Conservation (phyloP, 768 basidiomycete genomes). For the Kwoniella sp. region DNA sequence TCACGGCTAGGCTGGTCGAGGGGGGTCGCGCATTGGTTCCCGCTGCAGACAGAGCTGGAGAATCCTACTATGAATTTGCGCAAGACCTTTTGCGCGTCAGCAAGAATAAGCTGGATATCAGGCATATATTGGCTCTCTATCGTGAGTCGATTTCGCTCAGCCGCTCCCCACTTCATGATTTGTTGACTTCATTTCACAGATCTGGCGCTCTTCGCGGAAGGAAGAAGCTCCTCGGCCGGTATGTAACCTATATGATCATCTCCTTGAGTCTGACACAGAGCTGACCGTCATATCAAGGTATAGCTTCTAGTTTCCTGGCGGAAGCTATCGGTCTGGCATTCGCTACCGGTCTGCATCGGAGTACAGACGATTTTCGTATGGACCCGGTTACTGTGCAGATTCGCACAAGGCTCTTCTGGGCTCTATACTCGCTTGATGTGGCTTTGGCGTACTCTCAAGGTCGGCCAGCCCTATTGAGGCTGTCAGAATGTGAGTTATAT, state of each 20-base stretch:
- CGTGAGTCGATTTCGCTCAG: constrained; percentile 4
- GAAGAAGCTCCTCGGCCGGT: constrained; percentile 8
- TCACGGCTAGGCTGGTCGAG: constrained; percentile 10
- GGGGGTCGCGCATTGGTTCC: constrained; percentile 5
- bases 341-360: constrained; percentile 14
- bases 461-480: constrained; percentile 12
- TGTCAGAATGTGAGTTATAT: constrained; percentile 16
- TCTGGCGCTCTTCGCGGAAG: constrained; percentile 14
- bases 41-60: constrained; percentile 12
- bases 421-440: constrained; percentile 12
- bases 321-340: constrained; percentile 17
- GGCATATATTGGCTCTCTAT: constrained; percentile 20
- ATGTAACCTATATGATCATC: no score
- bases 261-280: background rate
- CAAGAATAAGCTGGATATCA: constrained; percentile 18
- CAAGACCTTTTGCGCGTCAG: constrained; percentile 17
- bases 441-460: constrained; percentile 20
- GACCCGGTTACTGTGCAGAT: constrained; percentile 17
- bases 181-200: background rate
- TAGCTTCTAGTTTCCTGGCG: constrained; percentile 15
- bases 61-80: constrained; percentile 17
- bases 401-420: constrained; percentile 13
- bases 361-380: constrained; percentile 17
- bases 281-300: constrained; percentile 1
- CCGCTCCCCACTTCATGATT: background rate